A percentile compares a stretch with the other conserved stretches of the same genome.
Evolutionary conservation across 140 eudicot genomes (phyloP).

Genomic region (Oenanthe javanica): DNA sequence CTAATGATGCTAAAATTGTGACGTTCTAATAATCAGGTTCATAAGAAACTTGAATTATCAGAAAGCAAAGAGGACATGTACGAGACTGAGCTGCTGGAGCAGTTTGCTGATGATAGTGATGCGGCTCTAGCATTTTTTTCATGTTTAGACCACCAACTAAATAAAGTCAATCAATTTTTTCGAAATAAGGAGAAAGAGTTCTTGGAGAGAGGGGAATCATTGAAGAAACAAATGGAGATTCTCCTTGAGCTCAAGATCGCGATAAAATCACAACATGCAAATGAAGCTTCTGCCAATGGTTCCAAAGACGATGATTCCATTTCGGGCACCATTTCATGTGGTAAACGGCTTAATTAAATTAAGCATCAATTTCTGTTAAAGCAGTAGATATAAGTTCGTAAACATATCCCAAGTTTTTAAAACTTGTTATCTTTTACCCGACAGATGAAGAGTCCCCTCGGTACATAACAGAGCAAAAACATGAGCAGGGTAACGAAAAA

Average conservation of each 20-base stretch:
- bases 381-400: neutral
- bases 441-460: constrained; percentile 53
- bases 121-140: constrained; percentile 67
- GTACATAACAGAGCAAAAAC: constrained; percentile 46
- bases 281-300: constrained; percentile 39
- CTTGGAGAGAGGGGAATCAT: constrained; percentile 72
- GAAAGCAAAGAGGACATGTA: constrained; percentile 55
- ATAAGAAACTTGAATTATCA: constrained; percentile 53
- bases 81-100: constrained; percentile 79
- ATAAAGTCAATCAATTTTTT: constrained; percentile 85
- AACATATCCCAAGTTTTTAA: neutral
- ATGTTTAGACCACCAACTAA: constrained; percentile 77
- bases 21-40: constrained; percentile 48
- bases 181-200: constrained; percentile 76
- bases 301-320: constrained; percentile 61
- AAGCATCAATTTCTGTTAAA: constrained; percentile 2
- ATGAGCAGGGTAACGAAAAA: constrained; percentile 27
- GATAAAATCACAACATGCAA: constrained; percentile 32
- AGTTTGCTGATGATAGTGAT: constrained; percentile 49
- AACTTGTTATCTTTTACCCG: neutral
- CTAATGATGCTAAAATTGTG: constrained; percentile 14
- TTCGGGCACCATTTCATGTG: constrained; percentile 75
- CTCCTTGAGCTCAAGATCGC: constrained; percentile 62
- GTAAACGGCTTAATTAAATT: constrained; percentile 19
- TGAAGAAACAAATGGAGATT: constrained; percentile 70